Percentiles rank a stretch among this genome's conserved stretches.
These are phyloP conservation scores for Dryas octopetala DNA, from an alignment of 306 rosid species.

Conservation along the genomic window DNA sequence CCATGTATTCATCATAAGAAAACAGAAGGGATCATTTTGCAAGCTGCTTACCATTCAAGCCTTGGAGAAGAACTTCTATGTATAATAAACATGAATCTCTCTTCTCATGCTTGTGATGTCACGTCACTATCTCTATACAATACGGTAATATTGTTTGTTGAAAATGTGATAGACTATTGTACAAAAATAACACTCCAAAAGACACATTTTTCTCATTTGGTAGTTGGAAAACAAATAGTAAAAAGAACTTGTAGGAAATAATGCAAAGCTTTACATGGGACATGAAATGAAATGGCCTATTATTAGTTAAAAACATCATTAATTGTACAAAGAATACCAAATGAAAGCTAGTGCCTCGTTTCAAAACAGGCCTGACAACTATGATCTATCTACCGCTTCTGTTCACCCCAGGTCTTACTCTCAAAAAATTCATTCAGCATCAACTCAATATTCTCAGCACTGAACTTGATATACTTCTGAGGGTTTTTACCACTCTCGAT, in stretches of 20 bases:
- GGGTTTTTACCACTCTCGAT: conserved; percentile 87
- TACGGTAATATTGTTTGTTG: too few species aligned
- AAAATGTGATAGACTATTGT: too few species aligned
- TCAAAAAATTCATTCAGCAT: conserved; percentile 89
- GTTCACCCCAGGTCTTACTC: conserved; percentile 83
- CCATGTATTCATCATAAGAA: too few species aligned
- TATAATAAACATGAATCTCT: too few species aligned
- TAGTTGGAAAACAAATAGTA: neutral
- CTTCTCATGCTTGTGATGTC: too few species aligned
- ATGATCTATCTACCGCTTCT: conserved; percentile 52
- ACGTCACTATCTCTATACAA: too few species aligned
- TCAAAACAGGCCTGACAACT: neutral
- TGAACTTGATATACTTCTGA: conserved; percentile 60
- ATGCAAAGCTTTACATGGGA: neutral
- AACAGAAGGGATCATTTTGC: too few species aligned
- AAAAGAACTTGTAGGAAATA: neutral
- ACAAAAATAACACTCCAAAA: neutral
- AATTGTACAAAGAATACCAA: conserved; percentile 8
- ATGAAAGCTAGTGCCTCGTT: neutral
- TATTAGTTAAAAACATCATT: neutral
- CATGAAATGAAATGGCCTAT: neutral
- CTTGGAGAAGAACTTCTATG: too few species aligned
- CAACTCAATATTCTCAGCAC: conserved; percentile 72
- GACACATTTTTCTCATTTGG: neutral
- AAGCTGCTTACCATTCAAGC: too few species aligned